phyloP scores from a whole-genome alignment of 1,139 yeast species.

The Diutina rugosa region DNA sequence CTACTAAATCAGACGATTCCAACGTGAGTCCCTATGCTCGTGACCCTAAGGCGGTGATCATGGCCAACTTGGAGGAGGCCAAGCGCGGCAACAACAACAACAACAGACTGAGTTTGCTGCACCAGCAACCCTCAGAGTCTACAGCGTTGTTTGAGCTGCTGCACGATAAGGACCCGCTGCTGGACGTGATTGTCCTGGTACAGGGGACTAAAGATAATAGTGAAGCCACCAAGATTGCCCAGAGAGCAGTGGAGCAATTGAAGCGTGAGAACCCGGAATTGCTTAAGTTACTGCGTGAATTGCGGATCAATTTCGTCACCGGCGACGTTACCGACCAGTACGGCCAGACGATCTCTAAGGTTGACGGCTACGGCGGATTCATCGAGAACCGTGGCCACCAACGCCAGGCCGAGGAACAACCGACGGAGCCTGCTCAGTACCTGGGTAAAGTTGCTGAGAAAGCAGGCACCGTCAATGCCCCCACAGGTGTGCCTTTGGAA shows the following conservation, averaged over 20 bases:
- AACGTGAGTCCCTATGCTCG: background rate
- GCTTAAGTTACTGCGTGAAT: background rate
- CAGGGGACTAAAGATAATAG: background rate
- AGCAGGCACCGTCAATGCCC: background rate
- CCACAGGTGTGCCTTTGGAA: background rate
- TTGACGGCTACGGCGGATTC: background rate
- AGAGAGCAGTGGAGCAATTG: background rate
- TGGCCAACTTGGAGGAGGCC: background rate
- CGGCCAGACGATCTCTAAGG: background rate
- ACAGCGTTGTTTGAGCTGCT: background rate
- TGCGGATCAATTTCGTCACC: background rate
- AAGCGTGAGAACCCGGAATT: background rate
- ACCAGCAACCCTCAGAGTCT: background rate
- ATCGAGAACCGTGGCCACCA: background rate
- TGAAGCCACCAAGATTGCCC: background rate
- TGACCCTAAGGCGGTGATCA: background rate
- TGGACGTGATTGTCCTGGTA: background rate
- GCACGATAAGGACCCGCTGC: background rate
- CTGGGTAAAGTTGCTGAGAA: background rate
- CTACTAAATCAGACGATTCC: background rate
- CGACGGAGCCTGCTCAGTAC: background rate
- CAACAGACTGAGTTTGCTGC: background rate
- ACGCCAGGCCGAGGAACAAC: background rate
- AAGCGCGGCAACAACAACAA: background rate
- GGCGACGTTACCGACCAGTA: background rate